Conservation (phyloP, 140 eudicot genomes). For the Anethum foeniculum region DNA sequence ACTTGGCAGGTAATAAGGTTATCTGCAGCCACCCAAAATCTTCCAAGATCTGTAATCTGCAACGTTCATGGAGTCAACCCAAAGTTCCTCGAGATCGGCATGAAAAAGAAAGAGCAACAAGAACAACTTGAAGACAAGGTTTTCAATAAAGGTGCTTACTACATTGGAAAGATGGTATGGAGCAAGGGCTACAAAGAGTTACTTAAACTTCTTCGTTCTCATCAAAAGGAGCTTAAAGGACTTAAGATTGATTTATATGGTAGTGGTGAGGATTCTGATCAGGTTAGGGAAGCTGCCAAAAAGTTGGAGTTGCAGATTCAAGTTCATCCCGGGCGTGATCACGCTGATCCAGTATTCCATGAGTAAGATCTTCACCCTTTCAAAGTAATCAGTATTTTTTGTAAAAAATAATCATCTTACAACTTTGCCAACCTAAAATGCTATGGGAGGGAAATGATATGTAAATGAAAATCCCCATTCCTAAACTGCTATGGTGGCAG, state of each 20-base stretch:
- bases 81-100: constrained; percentile 79
- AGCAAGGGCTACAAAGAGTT: constrained; percentile 91
- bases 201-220: constrained; percentile 59
- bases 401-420: neutral
- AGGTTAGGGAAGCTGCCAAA: constrained; percentile 65
- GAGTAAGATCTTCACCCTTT: constrained; percentile 48
- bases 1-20: constrained; percentile 74
- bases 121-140: constrained; percentile 41
- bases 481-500: neutral
- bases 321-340: constrained; percentile 94
- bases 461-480: neutral
- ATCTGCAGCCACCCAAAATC: constrained; percentile 97
- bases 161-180: constrained; percentile 97
- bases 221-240: constrained; percentile 68
- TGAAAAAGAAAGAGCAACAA: constrained; percentile 60
- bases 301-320: constrained; percentile 50
- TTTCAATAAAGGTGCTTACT: constrained; percentile 77
- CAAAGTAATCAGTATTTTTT: neutral
- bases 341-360: constrained; percentile 90
- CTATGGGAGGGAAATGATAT: neutral
- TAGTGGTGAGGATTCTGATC: constrained; percentile 79
- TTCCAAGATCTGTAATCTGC: constrained; percentile 86
- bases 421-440: neutral
- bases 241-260: constrained; percentile 82
- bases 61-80: constrained; percentile 99